Evolutionary conservation across 306 rosid genomes (phyloP).

Genomic region (Pterocarpus macrocarpus): DNA sequence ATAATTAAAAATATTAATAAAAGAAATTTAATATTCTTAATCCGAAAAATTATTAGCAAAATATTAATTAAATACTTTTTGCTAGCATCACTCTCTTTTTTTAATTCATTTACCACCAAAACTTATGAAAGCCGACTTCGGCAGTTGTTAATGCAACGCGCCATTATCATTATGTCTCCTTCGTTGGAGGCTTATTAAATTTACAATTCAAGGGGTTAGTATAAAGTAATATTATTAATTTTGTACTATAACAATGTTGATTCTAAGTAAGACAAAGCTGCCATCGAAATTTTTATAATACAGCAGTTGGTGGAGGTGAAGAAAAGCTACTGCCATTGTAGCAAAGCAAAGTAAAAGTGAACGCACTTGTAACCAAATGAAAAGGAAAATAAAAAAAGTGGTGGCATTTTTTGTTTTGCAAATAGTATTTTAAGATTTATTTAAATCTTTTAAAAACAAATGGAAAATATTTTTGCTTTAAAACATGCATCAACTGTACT

Average conservation of each 20-base stretch:
- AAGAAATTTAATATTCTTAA: too few species aligned
- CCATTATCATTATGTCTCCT: not conserved
- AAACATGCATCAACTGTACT: too few species aligned
- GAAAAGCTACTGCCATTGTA: not conserved
- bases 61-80: too few species aligned
- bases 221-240: not conserved
- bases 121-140: not conserved
- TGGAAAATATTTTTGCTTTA: too few species aligned
- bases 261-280: not conserved
- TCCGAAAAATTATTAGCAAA: too few species aligned
- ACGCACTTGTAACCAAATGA: not conserved
- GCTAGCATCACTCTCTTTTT: too few species aligned
- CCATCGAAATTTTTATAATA: not conserved
- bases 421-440: too few species aligned
- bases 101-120: too few species aligned
- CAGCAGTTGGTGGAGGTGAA: not conserved
- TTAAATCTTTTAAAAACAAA: too few species aligned
- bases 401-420: not conserved
- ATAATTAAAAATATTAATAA: too few species aligned
- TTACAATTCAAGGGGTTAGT: not conserved
- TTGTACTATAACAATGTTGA: not conserved
- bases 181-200: not conserved
- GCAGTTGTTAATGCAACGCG: conserved; percentile 8
- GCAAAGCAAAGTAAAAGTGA: not conserved
- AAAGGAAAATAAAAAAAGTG: not conserved